Evolutionary conservation across 768 basidiomycete species (phyloP).

Genomic region (Hypholoma sublateritium): DNA sequence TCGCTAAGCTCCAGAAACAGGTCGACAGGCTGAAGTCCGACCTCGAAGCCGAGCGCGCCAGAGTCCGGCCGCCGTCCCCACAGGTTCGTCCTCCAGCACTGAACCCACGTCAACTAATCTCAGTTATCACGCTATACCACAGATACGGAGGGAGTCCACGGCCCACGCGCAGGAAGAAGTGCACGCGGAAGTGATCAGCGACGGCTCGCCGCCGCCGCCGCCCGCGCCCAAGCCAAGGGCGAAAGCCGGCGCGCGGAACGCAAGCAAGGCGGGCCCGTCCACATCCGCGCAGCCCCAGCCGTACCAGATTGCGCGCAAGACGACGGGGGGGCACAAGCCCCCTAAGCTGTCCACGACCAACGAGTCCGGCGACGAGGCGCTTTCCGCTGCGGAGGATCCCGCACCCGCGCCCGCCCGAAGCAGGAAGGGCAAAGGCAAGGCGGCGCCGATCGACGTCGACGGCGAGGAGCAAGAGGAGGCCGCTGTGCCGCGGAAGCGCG

Average conservation of each 20-base stretch:
- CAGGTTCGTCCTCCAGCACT: slow-evolving; percentile 8
- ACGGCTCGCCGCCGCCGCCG: not conserved
- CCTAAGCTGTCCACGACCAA: slow-evolving; percentile 2
- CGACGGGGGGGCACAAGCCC: slow-evolving; percentile 11
- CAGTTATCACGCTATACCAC: slow-evolving; percentile 5
- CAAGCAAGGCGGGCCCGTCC: slow-evolving; percentile 1
- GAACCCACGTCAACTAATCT: not conserved
- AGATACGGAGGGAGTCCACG: slow-evolving; percentile 2
- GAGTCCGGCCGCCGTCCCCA: slow-evolving; percentile 28
- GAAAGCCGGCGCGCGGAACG: slow-evolving; percentile 8
- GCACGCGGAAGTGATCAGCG: not conserved
- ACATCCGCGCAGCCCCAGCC: not conserved
- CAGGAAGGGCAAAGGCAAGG: slow-evolving; percentile 31
- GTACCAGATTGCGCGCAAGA: slow-evolving; percentile 19
- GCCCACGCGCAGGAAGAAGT: not conserved
- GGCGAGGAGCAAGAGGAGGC: slow-evolving; percentile 21
- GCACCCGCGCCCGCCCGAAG: slow-evolving; percentile 2
- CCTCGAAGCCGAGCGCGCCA: slow-evolving; percentile 37
- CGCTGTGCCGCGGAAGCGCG: slow-evolving; percentile 14
- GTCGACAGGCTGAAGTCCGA: slow-evolving; percentile 45
- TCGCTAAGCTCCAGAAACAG: slow-evolving; percentile 40
- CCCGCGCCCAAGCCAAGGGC: not conserved
- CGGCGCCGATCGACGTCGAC: slow-evolving; percentile 17
- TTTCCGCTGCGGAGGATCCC: slow-evolving; percentile 1
- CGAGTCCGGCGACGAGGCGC: slow-evolving; percentile 13